A percentile compares a stretch with the other conserved stretches of the same genome.
Conservation (phyloP, 129 eudicot species). For the Calendula officinalis region DNA sequence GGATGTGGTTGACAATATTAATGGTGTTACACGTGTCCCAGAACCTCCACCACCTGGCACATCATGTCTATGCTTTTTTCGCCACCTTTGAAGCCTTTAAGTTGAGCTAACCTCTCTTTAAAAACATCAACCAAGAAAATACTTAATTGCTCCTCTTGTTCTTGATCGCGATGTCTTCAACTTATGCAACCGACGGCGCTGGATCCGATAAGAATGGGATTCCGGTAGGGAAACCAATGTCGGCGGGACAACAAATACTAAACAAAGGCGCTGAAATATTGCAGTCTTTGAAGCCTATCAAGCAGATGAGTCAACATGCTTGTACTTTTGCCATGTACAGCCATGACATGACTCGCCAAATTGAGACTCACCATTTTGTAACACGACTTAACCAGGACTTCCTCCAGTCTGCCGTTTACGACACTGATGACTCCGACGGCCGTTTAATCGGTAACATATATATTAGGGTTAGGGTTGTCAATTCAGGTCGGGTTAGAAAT, state of each 20-base stretch:
- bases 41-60: constrained; percentile 15
- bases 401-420: constrained; percentile 66
- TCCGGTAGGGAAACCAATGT: constrained; percentile 49
- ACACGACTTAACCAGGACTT: constrained; percentile 58
- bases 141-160: neutral
- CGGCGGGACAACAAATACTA: constrained; percentile 39
- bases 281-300: constrained; percentile 62
- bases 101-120: neutral
- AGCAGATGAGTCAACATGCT: constrained; percentile 54
- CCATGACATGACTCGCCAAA: constrained; percentile 69
- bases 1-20: too few species aligned
- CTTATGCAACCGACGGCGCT: constrained; percentile 6
- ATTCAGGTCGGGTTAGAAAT: neutral
- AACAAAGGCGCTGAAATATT: constrained; percentile 62
- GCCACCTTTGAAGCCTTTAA: constrained; percentile 17
- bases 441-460: constrained; percentile 44
- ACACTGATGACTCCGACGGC: constrained; percentile 39
- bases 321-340: constrained; percentile 61
- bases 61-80: neutral
- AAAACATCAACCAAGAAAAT: neutral
- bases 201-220: constrained; percentile 19
- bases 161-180: constrained; percentile 8
- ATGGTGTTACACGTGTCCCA: constrained; percentile 3
- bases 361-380: constrained; percentile 58
- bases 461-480: neutral